phyloP scores from a whole-genome alignment of 2,329 filamentous ascomycete species.

The Didymellaceae sp. region DNA sequence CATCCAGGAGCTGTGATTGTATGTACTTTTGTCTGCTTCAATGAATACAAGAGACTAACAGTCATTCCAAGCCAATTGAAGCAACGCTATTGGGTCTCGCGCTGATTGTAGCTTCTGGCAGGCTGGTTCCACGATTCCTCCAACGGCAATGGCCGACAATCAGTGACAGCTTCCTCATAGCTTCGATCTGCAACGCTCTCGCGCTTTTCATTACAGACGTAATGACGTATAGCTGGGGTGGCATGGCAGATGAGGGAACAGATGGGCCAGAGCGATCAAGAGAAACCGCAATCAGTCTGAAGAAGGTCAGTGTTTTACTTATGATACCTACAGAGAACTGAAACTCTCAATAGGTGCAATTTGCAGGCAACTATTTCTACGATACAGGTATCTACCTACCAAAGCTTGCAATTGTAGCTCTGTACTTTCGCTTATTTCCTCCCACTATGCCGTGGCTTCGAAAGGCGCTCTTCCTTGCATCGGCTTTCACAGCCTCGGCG shows the following conservation, averaged over 20 bases:
- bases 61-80: slow-evolving; percentile 19
- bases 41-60: slow-evolving; percentile 13
- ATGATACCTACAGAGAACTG: neutral
- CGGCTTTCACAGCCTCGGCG: slow-evolving; percentile 15
- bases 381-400: slow-evolving; percentile 29
- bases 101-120: slow-evolving; percentile 24
- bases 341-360: slow-evolving; percentile 18
- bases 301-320: slow-evolving; percentile 16
- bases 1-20: slow-evolving; percentile 20
- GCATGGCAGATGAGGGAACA: slow-evolving; percentile 21
- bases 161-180: slow-evolving; percentile 27
- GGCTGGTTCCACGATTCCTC: slow-evolving; percentile 24
- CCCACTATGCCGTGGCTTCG: slow-evolving; percentile 25
- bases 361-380: slow-evolving; percentile 28
- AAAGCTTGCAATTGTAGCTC: slow-evolving; percentile 25
- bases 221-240: slow-evolving; percentile 28
- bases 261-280: slow-evolving; percentile 16
- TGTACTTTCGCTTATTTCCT: slow-evolving; percentile 27
- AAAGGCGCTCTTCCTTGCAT: slow-evolving; percentile 19
- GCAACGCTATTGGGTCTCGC: slow-evolving; percentile 18
- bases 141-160: slow-evolving; percentile 22
- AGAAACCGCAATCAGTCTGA: slow-evolving; percentile 21
- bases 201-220: slow-evolving; percentile 28
- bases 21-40: slow-evolving; percentile 6
- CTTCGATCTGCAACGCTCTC: slow-evolving; percentile 23